Base-by-base conservation (phyloP, 139 green algal genomes). In the Chlamydomonas asymmetrica region DNA sequence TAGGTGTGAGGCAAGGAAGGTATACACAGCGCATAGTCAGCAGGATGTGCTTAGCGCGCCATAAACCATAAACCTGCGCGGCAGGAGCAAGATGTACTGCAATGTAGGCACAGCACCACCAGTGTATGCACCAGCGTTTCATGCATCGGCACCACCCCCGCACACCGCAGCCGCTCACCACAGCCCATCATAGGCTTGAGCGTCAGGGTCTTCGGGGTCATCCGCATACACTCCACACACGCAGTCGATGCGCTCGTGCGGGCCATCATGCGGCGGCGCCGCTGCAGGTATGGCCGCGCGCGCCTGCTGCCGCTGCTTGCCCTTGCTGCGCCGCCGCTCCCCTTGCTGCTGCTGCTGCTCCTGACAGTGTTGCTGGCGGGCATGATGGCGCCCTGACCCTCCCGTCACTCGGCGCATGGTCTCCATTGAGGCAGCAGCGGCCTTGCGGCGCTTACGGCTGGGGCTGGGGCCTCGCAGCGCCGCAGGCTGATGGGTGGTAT, bases 191-290 rank as follows among this genome's bases (percentile, higher is more conserved):
- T 79, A 64, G 1, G 41, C 62, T 37, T 57, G 61, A 0, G 7
- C 48, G 31, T 27, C 43, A 5, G 60, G 41, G 62, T 79, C 73
- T 4, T 65, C 45, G 18, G 39, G 27, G 75, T 70, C 66, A 56
- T 56, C 35, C 63, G 48, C 10, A 52, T 71, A 37, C 41, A 66
- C 34, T 0, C 71, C 71, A 57, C 84, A 91, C 27, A 76, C 31
- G 80, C 85, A 90, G 49, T 91, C 73, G 10, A 90, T 78, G 22
- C 67, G 71, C 63, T 84, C 80, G 31, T 4, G 35, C 25, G 20
- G 38, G 9, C 13, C 32, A n/a, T 69, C 37, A 8, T 10, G 39
- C 65, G 61, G 25, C 45, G 59, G 38, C 6, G 6, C 20, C 13
- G 65, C 49, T 57, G 63, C 66, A 38, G 75, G 56, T 69, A 38